phyloP scores from a whole-genome alignment of 306 rosid species.

The Cucumis melo region DNA sequence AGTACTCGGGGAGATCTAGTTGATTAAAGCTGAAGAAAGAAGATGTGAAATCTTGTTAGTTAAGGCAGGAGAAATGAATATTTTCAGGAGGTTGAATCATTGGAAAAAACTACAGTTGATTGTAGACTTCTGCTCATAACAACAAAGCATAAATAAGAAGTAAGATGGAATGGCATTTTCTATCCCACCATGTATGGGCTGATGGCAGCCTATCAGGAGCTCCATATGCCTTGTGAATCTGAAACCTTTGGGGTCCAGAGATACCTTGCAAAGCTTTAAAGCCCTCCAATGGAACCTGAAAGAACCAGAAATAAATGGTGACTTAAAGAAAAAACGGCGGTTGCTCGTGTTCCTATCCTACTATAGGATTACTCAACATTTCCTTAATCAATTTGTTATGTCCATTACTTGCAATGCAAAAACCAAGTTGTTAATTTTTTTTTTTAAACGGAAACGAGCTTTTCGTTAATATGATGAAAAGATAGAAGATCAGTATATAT shows the following conservation, averaged over 20 bases:
- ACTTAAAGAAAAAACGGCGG: not conserved
- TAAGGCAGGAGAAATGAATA: not conserved
- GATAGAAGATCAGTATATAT: too few relatives aligned
- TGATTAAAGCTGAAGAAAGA: constrained; percentile 72
- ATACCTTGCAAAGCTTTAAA: constrained; percentile 97
- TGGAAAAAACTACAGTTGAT: not conserved
- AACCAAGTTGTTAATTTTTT: too few relatives aligned
- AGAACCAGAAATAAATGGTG: constrained; percentile 14
- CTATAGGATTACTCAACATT: not conserved
- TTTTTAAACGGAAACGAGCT: too few relatives aligned
- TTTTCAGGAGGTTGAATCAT: not conserved
- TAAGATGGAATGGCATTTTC: not conserved
- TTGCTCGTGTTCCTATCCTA: not conserved
- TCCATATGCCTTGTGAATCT: constrained; percentile 98
- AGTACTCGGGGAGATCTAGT: constrained; percentile 93
- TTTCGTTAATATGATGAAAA: too few relatives aligned
- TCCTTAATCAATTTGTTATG: not conserved
- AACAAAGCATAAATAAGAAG: not conserved
- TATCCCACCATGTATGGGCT: constrained; percentile 91
- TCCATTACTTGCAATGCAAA: not conserved
- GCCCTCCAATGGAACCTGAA: constrained; percentile 97
- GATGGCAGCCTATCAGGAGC: constrained; percentile 95
- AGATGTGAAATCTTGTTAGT: not conserved
- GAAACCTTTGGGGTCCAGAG: constrained; percentile 97
- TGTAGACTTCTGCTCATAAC: not conserved